A percentile compares a stretch with the other conserved stretches of the same genome.
Evolutionary conservation across 176 grass and related monocot genomes (phyloP).

Genomic region (Oryza longistaminata): DNA sequence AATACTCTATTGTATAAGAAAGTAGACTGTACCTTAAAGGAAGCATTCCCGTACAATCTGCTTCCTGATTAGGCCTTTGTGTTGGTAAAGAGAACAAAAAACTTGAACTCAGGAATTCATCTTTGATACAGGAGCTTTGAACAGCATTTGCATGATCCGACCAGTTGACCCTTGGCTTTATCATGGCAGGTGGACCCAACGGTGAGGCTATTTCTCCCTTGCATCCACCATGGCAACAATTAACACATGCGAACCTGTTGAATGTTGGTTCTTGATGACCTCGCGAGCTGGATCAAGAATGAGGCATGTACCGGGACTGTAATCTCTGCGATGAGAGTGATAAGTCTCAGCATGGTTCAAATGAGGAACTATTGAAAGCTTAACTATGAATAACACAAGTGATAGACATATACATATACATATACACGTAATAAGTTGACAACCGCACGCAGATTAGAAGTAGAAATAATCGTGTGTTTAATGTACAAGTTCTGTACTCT

Average conservation of each 20-base stretch:
- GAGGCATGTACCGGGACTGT: neutral
- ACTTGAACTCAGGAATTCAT: conserved; percentile 60
- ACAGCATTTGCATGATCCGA: conserved; percentile 54
- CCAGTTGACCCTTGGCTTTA: conserved; percentile 73
- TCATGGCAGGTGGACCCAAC: conserved; percentile 35
- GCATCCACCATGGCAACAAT: conserved; percentile 25
- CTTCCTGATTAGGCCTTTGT: conserved; percentile 55
- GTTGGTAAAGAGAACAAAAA: conserved; percentile 85
- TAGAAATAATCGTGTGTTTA: neutral
- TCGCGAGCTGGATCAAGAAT: neutral
- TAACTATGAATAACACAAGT: neutral
- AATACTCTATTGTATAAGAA: neutral
- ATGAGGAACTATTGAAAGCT: neutral
- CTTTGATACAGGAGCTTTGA: conserved; percentile 47
- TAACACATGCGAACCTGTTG: neutral
- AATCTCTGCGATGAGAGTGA: neutral
- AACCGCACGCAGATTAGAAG: neutral
- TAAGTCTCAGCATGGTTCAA: neutral
- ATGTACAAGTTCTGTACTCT: neutral
- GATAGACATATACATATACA: neutral
- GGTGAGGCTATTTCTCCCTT: conserved; percentile 22
- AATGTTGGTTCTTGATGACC: conserved; percentile 1
- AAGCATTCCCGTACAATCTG: conserved; percentile 45
- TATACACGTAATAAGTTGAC: neutral
- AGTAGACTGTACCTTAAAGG: conserved; percentile 51